Evolutionary conservation across 768 basidiomycete species (phyloP).

Genomic region (Leccinellum albellum): DNA sequence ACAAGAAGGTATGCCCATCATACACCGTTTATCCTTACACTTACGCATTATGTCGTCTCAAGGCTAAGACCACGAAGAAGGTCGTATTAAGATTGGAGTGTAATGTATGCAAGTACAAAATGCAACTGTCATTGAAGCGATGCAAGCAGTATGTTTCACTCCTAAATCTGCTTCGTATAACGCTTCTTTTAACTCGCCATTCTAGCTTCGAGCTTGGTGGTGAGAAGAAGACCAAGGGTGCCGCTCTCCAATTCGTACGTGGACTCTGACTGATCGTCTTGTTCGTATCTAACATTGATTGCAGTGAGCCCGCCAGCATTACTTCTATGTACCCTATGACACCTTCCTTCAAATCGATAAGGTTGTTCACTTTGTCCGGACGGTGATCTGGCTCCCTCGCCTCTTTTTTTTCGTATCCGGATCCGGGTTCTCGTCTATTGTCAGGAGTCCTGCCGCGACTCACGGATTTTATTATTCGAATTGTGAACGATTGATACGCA

Average conservation of each 20-base stretch:
- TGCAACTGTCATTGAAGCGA: conserved; percentile 93
- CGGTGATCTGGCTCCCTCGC: no score
- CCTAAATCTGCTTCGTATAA: not conserved
- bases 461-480: no score
- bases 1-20: conserved; percentile 76
- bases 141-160: conserved; percentile 88
- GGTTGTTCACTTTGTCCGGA: no score
- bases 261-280: not conserved
- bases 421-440: no score
- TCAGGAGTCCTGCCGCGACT: no score
- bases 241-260: conserved; percentile 90
- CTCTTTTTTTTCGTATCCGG: no score
- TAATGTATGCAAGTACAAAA: conserved; percentile 98
- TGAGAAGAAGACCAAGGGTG: conserved; percentile 99
- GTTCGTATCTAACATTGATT: not conserved
- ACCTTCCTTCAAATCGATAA: no score
- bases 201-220: conserved; percentile 96
- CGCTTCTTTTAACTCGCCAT: not conserved
- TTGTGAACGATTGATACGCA: no score
- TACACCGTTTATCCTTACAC: not conserved
- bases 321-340: not conserved
- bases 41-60: not conserved
- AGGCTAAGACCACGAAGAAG: conserved; percentile 99
- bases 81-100: conserved; percentile 97
- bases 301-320: conserved; percentile 20